phyloP scores from a whole-genome alignment of 495 filamentous ascomycete genomes.

The Clohesyomyces aquaticus region DNA sequence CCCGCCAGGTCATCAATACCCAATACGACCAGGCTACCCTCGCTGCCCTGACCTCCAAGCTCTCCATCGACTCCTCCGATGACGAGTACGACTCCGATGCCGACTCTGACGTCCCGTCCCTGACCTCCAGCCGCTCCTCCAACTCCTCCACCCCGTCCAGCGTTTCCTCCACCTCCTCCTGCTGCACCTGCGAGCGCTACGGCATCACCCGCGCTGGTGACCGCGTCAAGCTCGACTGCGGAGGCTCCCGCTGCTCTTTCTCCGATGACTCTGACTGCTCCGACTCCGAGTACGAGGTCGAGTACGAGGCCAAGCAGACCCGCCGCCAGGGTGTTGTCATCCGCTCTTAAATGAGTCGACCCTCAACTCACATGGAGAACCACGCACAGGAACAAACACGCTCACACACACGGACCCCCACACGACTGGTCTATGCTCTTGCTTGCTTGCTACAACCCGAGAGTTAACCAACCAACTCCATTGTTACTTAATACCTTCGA shows the following conservation, averaged over 20 bases:
- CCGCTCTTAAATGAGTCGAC: slow-evolving; percentile 56
- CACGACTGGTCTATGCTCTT: too few relatives aligned
- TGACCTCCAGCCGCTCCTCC: slow-evolving; percentile 74
- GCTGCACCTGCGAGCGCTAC: slow-evolving; percentile 90
- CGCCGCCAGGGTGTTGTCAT: slow-evolving; percentile 81
- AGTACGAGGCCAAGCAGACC: slow-evolving; percentile 49
- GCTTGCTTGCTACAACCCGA: not conserved
- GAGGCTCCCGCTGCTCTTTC: slow-evolving; percentile 82
- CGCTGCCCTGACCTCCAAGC: slow-evolving; percentile 72
- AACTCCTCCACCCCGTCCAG: slow-evolving; percentile 74
- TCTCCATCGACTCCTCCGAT: too few relatives aligned
- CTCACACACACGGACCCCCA: too few relatives aligned
- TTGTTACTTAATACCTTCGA: slow-evolving; percentile 12
- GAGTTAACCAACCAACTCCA: not conserved
- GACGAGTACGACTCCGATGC: slow-evolving; percentile 63
- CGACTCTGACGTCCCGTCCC: slow-evolving; percentile 47
- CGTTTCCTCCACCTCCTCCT: slow-evolving; percentile 70
- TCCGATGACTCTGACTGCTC: slow-evolving; percentile 65
- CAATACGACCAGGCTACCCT: slow-evolving; percentile 66
- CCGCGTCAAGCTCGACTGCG: slow-evolving; percentile 92
- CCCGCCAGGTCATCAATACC: slow-evolving; percentile 77
- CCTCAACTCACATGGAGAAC: too few relatives aligned
- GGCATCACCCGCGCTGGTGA: slow-evolving; percentile 92
- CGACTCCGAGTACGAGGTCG: slow-evolving; percentile 44
- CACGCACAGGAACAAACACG: too few relatives aligned